These are phyloP conservation scores for Udeniomyces megalosporus DNA, from an alignment of 768 basidiomycete genomes.

Conservation along the genomic window DNA sequence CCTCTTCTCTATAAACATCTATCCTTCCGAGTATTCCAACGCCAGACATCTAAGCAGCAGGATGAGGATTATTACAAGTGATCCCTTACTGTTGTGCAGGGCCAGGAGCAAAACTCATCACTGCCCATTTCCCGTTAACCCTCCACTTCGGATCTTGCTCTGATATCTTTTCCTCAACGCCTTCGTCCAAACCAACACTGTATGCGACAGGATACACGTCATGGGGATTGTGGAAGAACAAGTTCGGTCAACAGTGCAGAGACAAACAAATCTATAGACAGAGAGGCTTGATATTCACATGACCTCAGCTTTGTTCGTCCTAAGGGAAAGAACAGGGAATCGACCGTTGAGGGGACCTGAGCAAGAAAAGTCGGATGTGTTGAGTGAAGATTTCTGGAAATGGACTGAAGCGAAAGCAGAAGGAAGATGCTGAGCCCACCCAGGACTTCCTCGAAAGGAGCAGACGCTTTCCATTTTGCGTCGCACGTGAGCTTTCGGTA, in stretches of 20 bases:
- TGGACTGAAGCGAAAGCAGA: not conserved
- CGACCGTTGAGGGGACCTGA: constrained; percentile 44
- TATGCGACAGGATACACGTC: not conserved
- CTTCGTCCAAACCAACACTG: constrained; percentile 18
- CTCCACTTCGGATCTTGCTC: too few relatives aligned
- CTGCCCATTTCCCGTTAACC: constrained; percentile 51
- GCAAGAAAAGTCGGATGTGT: not conserved
- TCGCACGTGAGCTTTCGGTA: constrained; percentile 89
- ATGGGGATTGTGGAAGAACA: too few relatives aligned
- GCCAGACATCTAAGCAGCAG: too few relatives aligned
- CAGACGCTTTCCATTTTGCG: constrained; percentile 67
- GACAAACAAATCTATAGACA: not conserved
- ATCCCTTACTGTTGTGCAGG: not conserved
- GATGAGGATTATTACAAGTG: too few relatives aligned
- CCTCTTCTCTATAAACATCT: too few relatives aligned
- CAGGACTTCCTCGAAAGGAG: constrained; percentile 54
- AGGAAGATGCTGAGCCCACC: constrained; percentile 33
- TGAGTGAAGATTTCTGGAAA: constrained; percentile 13
- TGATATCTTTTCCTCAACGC: constrained; percentile 52
- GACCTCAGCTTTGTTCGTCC: constrained; percentile 93
- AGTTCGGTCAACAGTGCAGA: not conserved
- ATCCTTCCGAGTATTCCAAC: too few relatives aligned
- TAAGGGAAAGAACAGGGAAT: constrained; percentile 51
- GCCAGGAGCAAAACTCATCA: constrained; percentile 6
- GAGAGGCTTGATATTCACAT: constrained; percentile 27